These are phyloP conservation scores for Inonotus obliquus DNA, from an alignment of 1,284 basidiomycete species.

Conservation along the genomic window DNA sequence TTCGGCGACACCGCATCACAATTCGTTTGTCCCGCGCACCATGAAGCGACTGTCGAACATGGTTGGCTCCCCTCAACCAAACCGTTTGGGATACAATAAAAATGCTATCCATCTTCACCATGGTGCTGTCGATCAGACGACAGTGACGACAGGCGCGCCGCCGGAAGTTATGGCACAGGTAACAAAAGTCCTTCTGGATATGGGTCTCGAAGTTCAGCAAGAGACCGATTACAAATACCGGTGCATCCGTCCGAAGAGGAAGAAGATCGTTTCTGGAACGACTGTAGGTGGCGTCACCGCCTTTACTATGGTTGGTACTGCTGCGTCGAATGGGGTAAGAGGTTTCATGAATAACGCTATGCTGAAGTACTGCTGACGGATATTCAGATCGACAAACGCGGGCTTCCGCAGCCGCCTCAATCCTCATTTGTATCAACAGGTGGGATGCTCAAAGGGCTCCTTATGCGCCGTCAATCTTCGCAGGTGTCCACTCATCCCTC, in stretches of 20 bases:
- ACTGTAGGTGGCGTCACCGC: slow-evolving; percentile 54
- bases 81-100: slow-evolving; percentile 35
- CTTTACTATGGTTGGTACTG: slow-evolving; percentile 73
- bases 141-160: slow-evolving; percentile 82
- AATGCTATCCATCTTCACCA: slow-evolving; percentile 79
- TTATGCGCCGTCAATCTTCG: slow-evolving; percentile 84
- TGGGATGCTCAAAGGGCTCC: slow-evolving; percentile 77
- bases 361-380: slow-evolving; percentile 7
- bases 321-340: slow-evolving; percentile 77
- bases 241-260: slow-evolving; percentile 71
- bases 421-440: slow-evolving; percentile 59
- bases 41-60: slow-evolving; percentile 14
- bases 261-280: slow-evolving; percentile 44
- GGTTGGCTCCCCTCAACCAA: slow-evolving; percentile 4
- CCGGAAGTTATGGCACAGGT: slow-evolving; percentile 87
- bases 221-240: slow-evolving; percentile 89
- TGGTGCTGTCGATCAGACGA: slow-evolving; percentile 90
- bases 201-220: slow-evolving; percentile 87
- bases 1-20: slow-evolving; percentile 2
- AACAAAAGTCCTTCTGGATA: slow-evolving; percentile 70
- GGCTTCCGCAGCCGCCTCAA: slow-evolving; percentile 72
- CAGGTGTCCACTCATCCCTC: slow-evolving; percentile 51
- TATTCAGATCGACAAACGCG: slow-evolving; percentile 75
- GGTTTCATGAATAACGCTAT: not conserved
- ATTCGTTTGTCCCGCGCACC: slow-evolving; percentile 9